Evolutionary conservation across 163 green algal species (phyloP), one percentile per base, ranked within the genome.

Genomic region (Chlamydomonas reinhardtii): DNA sequence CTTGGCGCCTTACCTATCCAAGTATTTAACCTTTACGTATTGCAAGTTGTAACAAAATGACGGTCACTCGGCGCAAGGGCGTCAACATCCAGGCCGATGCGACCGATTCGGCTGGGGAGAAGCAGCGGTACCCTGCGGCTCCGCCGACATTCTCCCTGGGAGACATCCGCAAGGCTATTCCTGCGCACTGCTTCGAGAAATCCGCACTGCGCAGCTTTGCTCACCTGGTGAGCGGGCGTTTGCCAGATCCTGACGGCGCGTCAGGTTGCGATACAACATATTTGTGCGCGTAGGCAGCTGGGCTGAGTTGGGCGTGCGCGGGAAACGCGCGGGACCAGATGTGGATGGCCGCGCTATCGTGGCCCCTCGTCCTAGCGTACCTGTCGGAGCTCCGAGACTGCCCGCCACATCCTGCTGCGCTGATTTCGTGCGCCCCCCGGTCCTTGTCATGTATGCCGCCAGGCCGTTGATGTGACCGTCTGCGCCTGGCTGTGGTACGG

Each of bases 161-260:
- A 16, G 91, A 93, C 2, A 90, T 98, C 62, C 89, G 95, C 37
- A 91, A 92, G 35, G 96, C 96, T 12, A 97, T 99, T 56, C 97
- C 96, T 24, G 64, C 82, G 43, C 94, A 98, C 76, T 98, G 97
- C 86, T 98, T 98, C 83, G 76, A 98, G 76, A 90, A 93, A 14
- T 94, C 85, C 2, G 19, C 91, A n/a, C 35, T 91, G 27, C 74
- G 64, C 0, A 95, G 89, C 24, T 90, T 89, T 15, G 80, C 82
- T 39, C 97, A 98, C 79, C 87, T 98, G 65, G 71, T 80, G 8
- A 69, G 59, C 6, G 34, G 34, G 62, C 27, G 24, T 70, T 29
- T 5, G 25, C 12, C 29, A 20, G 27, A 17, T 29, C 25, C 12
- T 35, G 29, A 31, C 24, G 12, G 25, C 25, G 25, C 15, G 0